Evolutionary conservation across 2,329 filamentous ascomycete species (phyloP).

Genomic region (Talaromyces sp.): DNA sequence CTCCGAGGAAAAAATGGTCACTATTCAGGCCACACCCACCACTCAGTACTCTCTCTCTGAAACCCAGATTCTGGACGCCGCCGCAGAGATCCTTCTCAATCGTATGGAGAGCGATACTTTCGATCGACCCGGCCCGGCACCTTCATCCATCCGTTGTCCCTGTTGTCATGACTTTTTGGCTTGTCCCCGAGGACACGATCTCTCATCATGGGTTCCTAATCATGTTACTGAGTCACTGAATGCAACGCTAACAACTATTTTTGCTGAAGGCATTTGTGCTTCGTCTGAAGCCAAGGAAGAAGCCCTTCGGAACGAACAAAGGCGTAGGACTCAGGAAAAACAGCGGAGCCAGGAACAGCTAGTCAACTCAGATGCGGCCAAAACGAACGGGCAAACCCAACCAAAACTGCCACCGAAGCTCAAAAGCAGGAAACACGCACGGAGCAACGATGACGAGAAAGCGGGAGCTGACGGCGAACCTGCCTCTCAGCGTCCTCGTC

Average conservation of each 20-base stretch:
- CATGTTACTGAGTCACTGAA: background rate
- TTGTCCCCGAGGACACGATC: slow-evolving; percentile 3
- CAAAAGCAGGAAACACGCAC: slow-evolving; percentile 7
- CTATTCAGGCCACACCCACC: background rate
- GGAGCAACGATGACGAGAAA: slow-evolving; percentile 1
- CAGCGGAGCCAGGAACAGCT: background rate
- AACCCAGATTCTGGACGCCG: slow-evolving; percentile 4
- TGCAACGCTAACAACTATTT: slow-evolving; percentile 1
- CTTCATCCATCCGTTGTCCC: slow-evolving; percentile 2
- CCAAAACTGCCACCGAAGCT: background rate
- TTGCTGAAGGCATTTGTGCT: slow-evolving; percentile 4
- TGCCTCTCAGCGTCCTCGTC: slow-evolving; percentile 4
- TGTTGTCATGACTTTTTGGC: slow-evolving; percentile 1
- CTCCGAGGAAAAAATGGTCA: background rate
- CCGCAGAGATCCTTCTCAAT: background rate
- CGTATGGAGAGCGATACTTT: background rate
- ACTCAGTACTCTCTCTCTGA: slow-evolving; percentile 4
- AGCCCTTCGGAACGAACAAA: background rate
- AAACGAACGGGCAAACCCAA: background rate
- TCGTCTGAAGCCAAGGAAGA: background rate
- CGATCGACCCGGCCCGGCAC: background rate
- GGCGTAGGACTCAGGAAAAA: background rate
- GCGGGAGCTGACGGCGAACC: background rate
- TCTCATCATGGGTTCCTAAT: background rate
- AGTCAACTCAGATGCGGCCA: background rate